Conservation (phyloP, 148 eudicot species). For the Heliosperma pusillum region DNA sequence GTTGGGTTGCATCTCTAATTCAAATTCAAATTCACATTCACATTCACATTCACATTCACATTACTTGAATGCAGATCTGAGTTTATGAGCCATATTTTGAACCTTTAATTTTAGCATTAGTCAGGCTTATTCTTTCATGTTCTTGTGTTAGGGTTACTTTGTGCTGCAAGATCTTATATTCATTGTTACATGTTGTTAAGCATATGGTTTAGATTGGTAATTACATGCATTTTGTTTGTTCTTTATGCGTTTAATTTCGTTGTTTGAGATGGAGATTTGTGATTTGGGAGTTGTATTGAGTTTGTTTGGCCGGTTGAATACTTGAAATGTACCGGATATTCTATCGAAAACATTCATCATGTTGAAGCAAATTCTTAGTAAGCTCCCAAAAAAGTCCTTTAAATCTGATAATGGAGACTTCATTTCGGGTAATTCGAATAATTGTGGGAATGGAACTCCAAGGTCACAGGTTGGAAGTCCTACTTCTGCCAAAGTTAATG, state of each 20-base stretch:
- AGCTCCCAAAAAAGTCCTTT: constrained; percentile 60
- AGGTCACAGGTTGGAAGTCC: constrained; percentile 34
- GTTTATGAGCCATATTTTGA: constrained; percentile 13
- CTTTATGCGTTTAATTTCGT: constrained; percentile 6
- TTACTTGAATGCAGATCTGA: constrained; percentile 31
- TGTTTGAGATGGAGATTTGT: constrained; percentile 26
- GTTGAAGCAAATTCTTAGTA: constrained; percentile 82
- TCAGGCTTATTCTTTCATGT: constrained; percentile 14
- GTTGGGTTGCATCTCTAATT: constrained; percentile 10
- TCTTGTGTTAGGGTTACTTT: constrained; percentile 12
- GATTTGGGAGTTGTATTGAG: constrained; percentile 13
- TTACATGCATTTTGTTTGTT: background rate
- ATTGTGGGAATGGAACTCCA: constrained; percentile 22
- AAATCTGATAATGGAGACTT: constrained; percentile 49
- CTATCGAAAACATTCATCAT: constrained; percentile 30
- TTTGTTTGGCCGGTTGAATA: constrained; percentile 18
- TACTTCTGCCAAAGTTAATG: constrained; percentile 36
- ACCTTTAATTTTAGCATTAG: constrained; percentile 4
- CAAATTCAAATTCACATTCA: constrained; percentile 8
- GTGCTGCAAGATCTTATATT: too few species aligned
- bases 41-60: constrained; percentile 12
- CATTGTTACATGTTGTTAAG: too few species aligned
- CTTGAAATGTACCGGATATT: constrained; percentile 18
- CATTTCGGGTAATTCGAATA: constrained; percentile 22
- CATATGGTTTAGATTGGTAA: constrained; percentile 12